Evolutionary conservation across 2,329 filamentous ascomycete species (phyloP), one percentile per base, ranked within the genome.

Genomic region (Cordyceps cicadae): DNA sequence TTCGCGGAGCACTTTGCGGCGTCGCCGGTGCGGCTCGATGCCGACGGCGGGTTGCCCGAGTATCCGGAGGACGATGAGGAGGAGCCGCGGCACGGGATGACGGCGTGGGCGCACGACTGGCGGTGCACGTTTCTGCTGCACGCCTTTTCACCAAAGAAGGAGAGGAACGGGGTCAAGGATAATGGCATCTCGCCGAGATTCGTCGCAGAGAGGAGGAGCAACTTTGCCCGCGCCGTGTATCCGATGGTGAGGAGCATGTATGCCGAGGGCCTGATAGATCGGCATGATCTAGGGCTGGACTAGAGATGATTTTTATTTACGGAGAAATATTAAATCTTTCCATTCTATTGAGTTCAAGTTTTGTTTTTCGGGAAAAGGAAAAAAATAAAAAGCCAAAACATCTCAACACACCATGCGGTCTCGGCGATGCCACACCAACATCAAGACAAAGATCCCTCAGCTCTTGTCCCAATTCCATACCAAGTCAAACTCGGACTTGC

Each of bases 211-310:
- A 61, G 64, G 46, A 56, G 53, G 54, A 70, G 67, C 26, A 69
- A 68, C 41, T 70, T 67, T 63, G 66, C 66, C 0, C 55, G 63
- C 0, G 66, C 67, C 0, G 59, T 66, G 6, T 68, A 67, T 34
- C 64, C 65, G 2, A 61, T 68, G 21, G 63, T 65, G 2, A 65
- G 61, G 32, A 43, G 54, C 21, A 64, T 68, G 62, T 65, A 64
- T 37, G 60, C 64, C 2, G 26, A 58, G 7, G 64, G 62, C 1
- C 32, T 68, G 1, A 24, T 66, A 8, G 54, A 57, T 39, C 32
- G 37, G 5, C 8, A 52, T 2, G 60, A 61, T 32, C 12, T 61
- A 17, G 59, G 29, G 19, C n/a, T 46, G 14, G 39, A 43, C 2
- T 57, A 49, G 24, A 26, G 5, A 17, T 41, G n/a, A 41, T 41